Evolutionary conservation across 371 early-diverging fungal genomes (phyloP), one percentile per base, ranked within the genome.

Genomic region (Mucor racemosus): DNA sequence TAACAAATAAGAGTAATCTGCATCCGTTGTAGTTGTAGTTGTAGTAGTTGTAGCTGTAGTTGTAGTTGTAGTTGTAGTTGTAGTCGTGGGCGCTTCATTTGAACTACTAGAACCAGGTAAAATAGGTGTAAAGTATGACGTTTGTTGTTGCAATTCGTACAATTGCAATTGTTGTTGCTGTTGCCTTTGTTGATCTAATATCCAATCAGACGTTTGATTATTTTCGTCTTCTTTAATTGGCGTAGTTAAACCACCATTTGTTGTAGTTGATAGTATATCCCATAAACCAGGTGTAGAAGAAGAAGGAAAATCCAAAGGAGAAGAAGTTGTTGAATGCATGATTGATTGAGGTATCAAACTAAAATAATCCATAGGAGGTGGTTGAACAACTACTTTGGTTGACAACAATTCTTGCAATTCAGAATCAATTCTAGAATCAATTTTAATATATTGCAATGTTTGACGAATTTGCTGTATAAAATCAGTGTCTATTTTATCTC

Each of bases 381-480:
- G 21, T 36, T 42, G 35, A 41, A 44, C 44, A 19, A 1, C 38
- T 15, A 21, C 33, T 56, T 59, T 48, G 19, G 4, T 33, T 8
- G 54, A 59, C 33, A 71, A 7, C 0, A 71, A 46, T 21, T 66
- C 71, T 14, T 33, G 53, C 14, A 71, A n/a, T 19, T 64, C 63
- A 7, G 46, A 21, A 33, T 63, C 67, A 26, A 71, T 42, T 46
- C 64, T 58, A 4, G 67, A 4, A 13, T 67, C 67, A 11, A 55
- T 31, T n/a, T 66, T 41, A 1, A 59, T 64, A 26, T 36, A 56
- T 41, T 46, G 36, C 36, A 71, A 60, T 0, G 44, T 59, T 3
- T 59, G 64, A 34, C 67, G 63, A 4, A 71, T 64, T 34, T 67
- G 63, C 19, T 71, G 55, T 17, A 71, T 31, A 10, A 48, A 63